Base-by-base conservation (phyloP, 1,139 yeast genomes). In the Candida pseudoviswanathii region DNA sequence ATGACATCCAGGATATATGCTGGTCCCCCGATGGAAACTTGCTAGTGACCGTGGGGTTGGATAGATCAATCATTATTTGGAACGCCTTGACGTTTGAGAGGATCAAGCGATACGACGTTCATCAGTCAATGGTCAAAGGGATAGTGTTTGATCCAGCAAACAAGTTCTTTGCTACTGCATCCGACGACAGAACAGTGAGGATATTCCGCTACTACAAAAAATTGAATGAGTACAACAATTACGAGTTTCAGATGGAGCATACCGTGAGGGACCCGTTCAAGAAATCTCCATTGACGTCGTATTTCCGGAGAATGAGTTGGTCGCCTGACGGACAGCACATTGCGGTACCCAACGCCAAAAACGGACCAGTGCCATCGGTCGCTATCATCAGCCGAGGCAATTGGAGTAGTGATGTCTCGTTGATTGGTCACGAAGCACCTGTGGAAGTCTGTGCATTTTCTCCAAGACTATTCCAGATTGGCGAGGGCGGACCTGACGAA, bases 131-230 rank as follows among this genome's bases (percentile, higher is more conserved):
- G 74, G 98, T 95, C 33, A 94, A 94, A 67, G 99, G 99, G 46
- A 89, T 94, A 9, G 94, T 94, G 0, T 94, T 94, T 66, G 99
- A 94, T 64, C 99, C 98, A 0, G 99, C 99, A 1, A 92, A 91
- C 64, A 94, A 94, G 68, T 94, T 90, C 66, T 95, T 94, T 72
- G 97, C 97, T 7, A 94, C 99, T 0, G 94, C 96, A 21, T 88
- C 97, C 1, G 99, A 94, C 67, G 99, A 94, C 67, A 77, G 98
- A 62, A 86, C 97, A 0, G 86, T 94, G 44, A 77, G 96, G 51
- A 82, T 94, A 31, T 89, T 92, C 59, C 77, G 97, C 50, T 94
- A 92, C 65, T 90, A 90, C 59, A 84, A 86, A 52, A 75, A 75
- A 53, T 56, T 70, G 48, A 81, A 84, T 26, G 84, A 89, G 58